Conservation (phyloP, 116 monocot species). For the Trichopus zeylanicus region DNA sequence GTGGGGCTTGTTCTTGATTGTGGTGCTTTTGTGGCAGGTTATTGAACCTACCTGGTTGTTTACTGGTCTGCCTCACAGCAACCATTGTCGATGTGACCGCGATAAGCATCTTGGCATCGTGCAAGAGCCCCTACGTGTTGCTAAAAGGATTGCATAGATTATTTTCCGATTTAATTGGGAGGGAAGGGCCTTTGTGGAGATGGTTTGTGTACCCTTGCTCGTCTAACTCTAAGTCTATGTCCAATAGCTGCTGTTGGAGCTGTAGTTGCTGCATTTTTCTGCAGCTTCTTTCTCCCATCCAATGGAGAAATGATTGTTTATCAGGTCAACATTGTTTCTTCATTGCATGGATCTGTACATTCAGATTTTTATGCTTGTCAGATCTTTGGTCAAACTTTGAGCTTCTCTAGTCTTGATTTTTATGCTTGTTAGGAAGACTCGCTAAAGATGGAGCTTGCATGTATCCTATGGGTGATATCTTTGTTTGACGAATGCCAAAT, state of each 20-base stretch:
- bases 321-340: conserved; percentile 33
- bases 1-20: no score
- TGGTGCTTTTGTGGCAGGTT: conserved; percentile 29
- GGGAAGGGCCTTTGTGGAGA: conserved; percentile 84
- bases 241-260: conserved; percentile 61
- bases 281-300: conserved; percentile 66
- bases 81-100: conserved; percentile 42
- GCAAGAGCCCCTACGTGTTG: conserved; percentile 73
- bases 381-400: neutral
- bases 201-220: conserved; percentile 82
- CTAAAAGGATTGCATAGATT: conserved; percentile 65
- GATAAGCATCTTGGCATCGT: conserved; percentile 42
- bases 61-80: conserved; percentile 45
- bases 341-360: neutral
- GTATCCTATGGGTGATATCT: conserved; percentile 54
- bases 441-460: conserved; percentile 67
- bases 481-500: conserved; percentile 87
- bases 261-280: conserved; percentile 36
- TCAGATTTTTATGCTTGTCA: neutral
- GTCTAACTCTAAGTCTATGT: conserved; percentile 63
- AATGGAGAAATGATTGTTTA: conserved; percentile 47
- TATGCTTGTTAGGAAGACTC: conserved; percentile 55
- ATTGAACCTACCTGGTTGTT: conserved; percentile 38
- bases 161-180: conserved; percentile 56
- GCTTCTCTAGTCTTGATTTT: neutral